These are phyloP conservation scores for Allium fistulosum DNA, from an alignment of 106 monocot genomes.

Conservation along the genomic window DNA sequence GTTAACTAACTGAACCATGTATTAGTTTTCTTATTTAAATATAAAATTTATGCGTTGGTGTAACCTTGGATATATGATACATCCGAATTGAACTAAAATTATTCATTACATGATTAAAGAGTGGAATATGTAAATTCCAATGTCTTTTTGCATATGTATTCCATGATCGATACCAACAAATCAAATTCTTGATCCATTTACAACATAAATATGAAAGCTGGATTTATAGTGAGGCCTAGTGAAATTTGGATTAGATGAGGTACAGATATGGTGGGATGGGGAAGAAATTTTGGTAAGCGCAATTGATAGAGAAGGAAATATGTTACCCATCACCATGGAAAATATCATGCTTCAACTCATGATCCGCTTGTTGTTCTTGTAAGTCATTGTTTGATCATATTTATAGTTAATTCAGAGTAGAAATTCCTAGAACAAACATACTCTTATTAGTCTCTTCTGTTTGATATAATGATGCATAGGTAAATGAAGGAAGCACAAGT, in stretches of 20 bases:
- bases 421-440: not conserved
- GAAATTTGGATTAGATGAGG: slow-evolving; percentile 85
- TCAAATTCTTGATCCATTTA: no score
- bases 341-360: slow-evolving; percentile 80
- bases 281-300: slow-evolving; percentile 91
- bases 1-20: no score
- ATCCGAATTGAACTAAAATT: no score
- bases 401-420: not conserved
- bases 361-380: slow-evolving; percentile 96
- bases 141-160: no score
- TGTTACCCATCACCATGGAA: slow-evolving; percentile 70
- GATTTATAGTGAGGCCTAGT: slow-evolving; percentile 68
- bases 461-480: slow-evolving; percentile 25
- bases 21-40: no score
- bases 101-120: no score
- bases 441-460: not conserved
- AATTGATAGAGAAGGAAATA: slow-evolving; percentile 83
- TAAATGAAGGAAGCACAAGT: slow-evolving; percentile 93
- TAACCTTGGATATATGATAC: no score
- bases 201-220: no score
- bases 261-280: slow-evolving; percentile 94
- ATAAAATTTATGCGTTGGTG: no score
- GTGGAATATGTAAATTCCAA: no score
- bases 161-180: no score
- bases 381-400: slow-evolving; percentile 13